Evolutionary conservation across 1,284 basidiomycete species (phyloP), one percentile per base, ranked within the genome.

Genomic region (Pascua guehoae): DNA sequence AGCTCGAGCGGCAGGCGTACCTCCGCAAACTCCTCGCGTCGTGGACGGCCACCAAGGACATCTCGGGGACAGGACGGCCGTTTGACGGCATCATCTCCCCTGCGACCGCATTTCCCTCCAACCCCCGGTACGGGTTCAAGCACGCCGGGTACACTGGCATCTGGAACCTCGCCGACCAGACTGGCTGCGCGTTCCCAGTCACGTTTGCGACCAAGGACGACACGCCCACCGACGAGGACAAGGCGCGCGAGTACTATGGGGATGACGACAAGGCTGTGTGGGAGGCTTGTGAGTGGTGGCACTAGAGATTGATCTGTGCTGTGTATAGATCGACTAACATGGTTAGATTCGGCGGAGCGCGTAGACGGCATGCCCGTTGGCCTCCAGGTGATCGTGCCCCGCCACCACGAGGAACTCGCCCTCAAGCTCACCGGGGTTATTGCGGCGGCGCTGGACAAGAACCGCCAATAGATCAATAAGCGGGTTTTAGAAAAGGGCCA

Each of bases 311-410:
- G 62, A 70, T n/a, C 85, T 85, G 66, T 72, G 82, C 39, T 77
- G 73, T 24, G 64, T 72, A 88, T 65, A 72, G 79, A 66, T 51
- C 45, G 4, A 70, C 80, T 41, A 40, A 45, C 16, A 12, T 32
- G 16, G 12, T 40, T 16, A 12, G 49, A 87, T 65, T 75, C 84
- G 44, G 83, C 85, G 0, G 77, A 79, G 24, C 75, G 74, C 5
- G 85, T 82, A 63, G 76, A 78, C 57, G 80, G 82, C 60, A 84
- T 83, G 2, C 88, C 88, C 0, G 78, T 88, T 7, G 76, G 79
- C 24, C 69, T 89, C 18, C 88, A 89, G 65, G 68, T 88, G 10
- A 79, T 87, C 2, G 86, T 83, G 0, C 78, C 83, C 43, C 84
- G 83, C 14, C 77, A 84, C 49, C 85, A 88, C 63, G 59, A 63